These are phyloP conservation scores for Aspergillus sp. DNA, from an alignment of 2,329 filamentous ascomycete genomes.

Conservation along the genomic window DNA sequence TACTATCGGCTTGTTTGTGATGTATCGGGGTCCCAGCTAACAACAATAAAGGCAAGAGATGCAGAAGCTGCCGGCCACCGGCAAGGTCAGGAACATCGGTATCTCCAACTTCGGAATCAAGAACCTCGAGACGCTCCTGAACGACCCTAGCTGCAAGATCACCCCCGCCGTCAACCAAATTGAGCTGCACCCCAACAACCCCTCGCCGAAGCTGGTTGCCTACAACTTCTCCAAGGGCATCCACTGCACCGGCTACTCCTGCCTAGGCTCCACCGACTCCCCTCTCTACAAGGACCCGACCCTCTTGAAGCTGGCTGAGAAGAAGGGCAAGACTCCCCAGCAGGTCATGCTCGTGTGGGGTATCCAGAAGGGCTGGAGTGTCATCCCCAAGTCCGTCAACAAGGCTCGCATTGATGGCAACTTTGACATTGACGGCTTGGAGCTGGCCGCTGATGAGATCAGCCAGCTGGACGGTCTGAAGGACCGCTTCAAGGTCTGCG, in stretches of 20 bases:
- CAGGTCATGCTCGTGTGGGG: conserved; percentile 60
- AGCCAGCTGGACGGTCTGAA: conserved; percentile 56
- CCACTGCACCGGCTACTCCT: conserved; percentile 48
- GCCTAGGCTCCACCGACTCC: conserved; percentile 46
- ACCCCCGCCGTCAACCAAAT: conserved; percentile 46
- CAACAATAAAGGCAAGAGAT: conserved; percentile 50
- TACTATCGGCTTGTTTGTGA: conserved; percentile 44
- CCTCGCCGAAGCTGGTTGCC: conserved; percentile 47
- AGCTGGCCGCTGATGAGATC: conserved; percentile 63
- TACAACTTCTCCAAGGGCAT: conserved; percentile 46
- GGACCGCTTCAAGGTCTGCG: conserved; percentile 75
- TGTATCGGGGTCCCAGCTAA: conserved; percentile 59
- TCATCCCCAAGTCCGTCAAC: conserved; percentile 78
- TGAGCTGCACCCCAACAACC: conserved; percentile 58
- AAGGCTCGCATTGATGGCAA: conserved; percentile 65
- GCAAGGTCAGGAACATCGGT: conserved; percentile 69
- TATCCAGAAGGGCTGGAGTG: conserved; percentile 67
- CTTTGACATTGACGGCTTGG: conserved; percentile 66
- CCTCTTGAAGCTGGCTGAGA: conserved; percentile 45
- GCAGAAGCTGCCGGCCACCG: conserved; percentile 38
- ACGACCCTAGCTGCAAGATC: conserved; percentile 49
- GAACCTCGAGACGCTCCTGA: conserved; percentile 69
- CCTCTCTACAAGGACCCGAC: conserved; percentile 46
- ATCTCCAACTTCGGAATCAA: conserved; percentile 78
- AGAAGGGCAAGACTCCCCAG: conserved; percentile 46